These are phyloP conservation scores for Boletus pseudopeckii DNA, from an alignment of 768 basidiomycete species.

Conservation along the genomic window DNA sequence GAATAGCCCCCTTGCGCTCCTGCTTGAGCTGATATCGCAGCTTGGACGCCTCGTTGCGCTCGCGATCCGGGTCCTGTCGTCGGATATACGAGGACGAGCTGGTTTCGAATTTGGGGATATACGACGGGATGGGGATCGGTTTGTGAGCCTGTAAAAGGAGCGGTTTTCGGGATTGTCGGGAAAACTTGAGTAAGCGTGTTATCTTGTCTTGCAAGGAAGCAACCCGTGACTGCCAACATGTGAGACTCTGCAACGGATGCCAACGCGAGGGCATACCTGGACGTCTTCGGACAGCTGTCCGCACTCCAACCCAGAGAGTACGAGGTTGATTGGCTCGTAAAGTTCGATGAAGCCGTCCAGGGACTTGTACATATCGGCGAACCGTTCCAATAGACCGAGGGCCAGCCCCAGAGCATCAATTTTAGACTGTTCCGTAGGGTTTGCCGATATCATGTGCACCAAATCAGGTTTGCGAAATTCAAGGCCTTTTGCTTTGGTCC, in stretches of 20 bases:
- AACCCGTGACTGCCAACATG: constrained; percentile 43
- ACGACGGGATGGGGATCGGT: constrained; percentile 91
- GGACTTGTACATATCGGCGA: constrained; percentile 72
- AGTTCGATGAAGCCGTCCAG: constrained; percentile 84
- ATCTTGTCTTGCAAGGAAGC: constrained; percentile 47
- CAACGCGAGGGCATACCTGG: constrained; percentile 43
- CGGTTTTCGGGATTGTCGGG: constrained; percentile 68
- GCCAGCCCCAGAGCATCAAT: constrained; percentile 63
- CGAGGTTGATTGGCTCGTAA: constrained; percentile 59
- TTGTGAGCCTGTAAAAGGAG: constrained; percentile 89
- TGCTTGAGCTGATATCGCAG: constrained; percentile 88
- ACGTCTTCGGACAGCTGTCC: constrained; percentile 47
- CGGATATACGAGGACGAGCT: constrained; percentile 71
- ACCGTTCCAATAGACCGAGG: constrained; percentile 61
- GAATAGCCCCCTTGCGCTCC: constrained; percentile 94
- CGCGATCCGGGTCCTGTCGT: constrained; percentile 86
- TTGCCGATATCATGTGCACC: constrained; percentile 36
- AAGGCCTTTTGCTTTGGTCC: constrained; percentile 40
- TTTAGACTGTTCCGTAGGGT: constrained; percentile 59
- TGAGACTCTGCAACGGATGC: constrained; percentile 7
- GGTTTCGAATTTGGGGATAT: constrained; percentile 89
- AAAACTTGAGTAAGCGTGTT: constrained; percentile 66
- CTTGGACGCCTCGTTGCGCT: constrained; percentile 83
- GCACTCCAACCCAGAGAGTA: constrained; percentile 54
- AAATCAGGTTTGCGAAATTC: constrained; percentile 47